Evolutionary conservation across 139 green algal species (phyloP), one percentile per base, ranked within the genome.

Genomic region (Spirogloea muscicola): DNA sequence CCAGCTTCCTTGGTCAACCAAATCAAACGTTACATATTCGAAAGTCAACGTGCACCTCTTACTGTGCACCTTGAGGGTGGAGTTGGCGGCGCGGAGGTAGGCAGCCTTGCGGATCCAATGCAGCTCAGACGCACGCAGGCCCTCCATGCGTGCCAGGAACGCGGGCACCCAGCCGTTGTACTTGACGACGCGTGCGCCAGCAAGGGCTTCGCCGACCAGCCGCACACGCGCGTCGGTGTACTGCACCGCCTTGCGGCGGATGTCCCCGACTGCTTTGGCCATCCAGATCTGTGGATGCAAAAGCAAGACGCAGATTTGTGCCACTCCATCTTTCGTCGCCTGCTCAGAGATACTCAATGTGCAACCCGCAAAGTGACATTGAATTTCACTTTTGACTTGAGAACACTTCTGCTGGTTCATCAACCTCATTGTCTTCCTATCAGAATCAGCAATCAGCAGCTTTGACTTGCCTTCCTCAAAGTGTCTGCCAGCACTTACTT

Each of bases 51-150:
- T n/a, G n/a, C n/a, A n/a, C n/a, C n/a, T n/a, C n/a, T n/a, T n/a
- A n/a, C n/a, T n/a, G 27, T 52, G 18, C 6, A 77, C 68, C 46
- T 77, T 77, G 51, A 77, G 3, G 1, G 51, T 66, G 34, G 69
- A 77, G 36, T 69, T 77, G 36, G 60, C 34, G 18, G 69, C 68
- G 21, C 69, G 69, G 33, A 77, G 16, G 48, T 77, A 77, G 31
- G 36, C 55, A 21, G 69, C 69, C 31, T 39, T 16, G 55, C 29
- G 27, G 43, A 77, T 72, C 52, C 57, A 57, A 18, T n/a, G 16
- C 39, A 77, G 33, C 48, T 77, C 69, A 18, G 34, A 39, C 21
- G 57, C 37, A 33, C 69, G 55, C 31, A 77, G 55, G 21, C 31
- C 52, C 10, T n/a, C 21, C 13, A 77, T 71, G 59, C 69, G 69